These are phyloP conservation scores for Gigaspora rosea DNA, from an alignment of 192 early-diverging fungal species.

Conservation along the genomic window DNA sequence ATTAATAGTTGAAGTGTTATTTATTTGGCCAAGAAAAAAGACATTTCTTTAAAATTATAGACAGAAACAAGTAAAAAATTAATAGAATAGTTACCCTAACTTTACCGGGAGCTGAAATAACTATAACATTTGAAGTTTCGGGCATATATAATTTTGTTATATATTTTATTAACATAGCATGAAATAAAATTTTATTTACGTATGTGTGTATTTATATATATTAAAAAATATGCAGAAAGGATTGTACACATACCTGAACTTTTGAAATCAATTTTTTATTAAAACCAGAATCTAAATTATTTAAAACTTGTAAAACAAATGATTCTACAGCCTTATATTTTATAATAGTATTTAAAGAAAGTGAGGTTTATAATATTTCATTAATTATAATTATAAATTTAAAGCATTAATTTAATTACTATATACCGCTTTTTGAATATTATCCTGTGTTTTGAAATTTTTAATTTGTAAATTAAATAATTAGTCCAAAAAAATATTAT, in stretches of 20 bases:
- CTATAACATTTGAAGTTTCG: slow-evolving; percentile 51
- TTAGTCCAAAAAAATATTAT: slow-evolving; percentile 5
- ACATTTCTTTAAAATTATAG: no score
- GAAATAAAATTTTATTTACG: not conserved
- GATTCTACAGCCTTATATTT: slow-evolving; percentile 45
- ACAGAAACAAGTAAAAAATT: not conserved
- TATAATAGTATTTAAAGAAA: not conserved
- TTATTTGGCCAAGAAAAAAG: no score
- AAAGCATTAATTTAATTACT: not conserved
- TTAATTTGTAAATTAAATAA: not conserved
- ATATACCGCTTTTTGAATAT: slow-evolving; percentile 1
- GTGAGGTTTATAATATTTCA: not conserved
- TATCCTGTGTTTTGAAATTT: not conserved
- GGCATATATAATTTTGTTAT: slow-evolving; percentile 52
- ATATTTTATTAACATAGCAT: slow-evolving; percentile 53
- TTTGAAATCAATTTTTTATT: slow-evolving; percentile 53
- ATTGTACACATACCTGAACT: slow-evolving; percentile 42
- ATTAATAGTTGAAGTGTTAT: no score
- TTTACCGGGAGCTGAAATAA: slow-evolving; percentile 52
- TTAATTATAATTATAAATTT: not conserved
- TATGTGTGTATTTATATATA: not conserved
- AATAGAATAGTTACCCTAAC: slow-evolving; percentile 32
- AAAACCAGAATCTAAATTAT: slow-evolving; percentile 49
- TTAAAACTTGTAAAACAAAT: slow-evolving; percentile 54
- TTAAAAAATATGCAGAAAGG: not conserved